Percentiles rank a stretch among this genome's conserved stretches.
Evolutionary conservation across 768 basidiomycete species (phyloP).

Genomic region (Leccinum ochraceum): DNA sequence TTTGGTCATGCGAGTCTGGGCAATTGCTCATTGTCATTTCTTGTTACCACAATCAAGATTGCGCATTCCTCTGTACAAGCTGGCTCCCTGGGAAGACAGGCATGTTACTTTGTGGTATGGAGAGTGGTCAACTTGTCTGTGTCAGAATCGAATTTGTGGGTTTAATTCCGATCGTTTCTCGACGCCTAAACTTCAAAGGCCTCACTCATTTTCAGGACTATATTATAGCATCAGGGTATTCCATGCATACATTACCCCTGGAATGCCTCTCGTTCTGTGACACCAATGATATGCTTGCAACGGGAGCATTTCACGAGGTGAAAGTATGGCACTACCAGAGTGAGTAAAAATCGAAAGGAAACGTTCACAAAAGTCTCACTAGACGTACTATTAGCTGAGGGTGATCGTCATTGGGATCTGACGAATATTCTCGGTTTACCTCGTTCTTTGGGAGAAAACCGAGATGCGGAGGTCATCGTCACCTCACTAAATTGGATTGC

Average conservation of each 20-base stretch:
- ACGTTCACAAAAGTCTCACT: too few species aligned
- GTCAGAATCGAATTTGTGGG: not conserved
- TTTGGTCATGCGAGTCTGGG: not conserved
- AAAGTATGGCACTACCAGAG: not conserved
- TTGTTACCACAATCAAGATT: not conserved
- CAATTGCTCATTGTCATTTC: not conserved
- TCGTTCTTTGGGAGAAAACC: not conserved
- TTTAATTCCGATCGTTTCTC: not conserved
- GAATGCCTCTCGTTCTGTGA: not conserved
- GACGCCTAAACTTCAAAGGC: not conserved
- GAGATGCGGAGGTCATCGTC: not conserved
- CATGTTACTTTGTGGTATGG: not conserved
- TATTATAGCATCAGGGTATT: not conserved
- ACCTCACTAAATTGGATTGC: not conserved
- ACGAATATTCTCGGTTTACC: not conserved
- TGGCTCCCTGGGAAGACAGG: not conserved
- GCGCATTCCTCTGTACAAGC: not conserved
- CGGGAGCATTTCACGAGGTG: not conserved
- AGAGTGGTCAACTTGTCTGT: not conserved
- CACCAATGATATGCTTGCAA: not conserved
- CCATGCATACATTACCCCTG: not conserved
- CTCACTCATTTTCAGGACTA: not conserved
- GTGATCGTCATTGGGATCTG: not conserved
- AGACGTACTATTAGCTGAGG: too few species aligned
- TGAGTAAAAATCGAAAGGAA: not conserved